A percentile compares a stretch with the other conserved stretches of the same genome.
phyloP scores from a whole-genome alignment of 2,329 filamentous ascomycete species.

The Penicillium nordicum region DNA sequence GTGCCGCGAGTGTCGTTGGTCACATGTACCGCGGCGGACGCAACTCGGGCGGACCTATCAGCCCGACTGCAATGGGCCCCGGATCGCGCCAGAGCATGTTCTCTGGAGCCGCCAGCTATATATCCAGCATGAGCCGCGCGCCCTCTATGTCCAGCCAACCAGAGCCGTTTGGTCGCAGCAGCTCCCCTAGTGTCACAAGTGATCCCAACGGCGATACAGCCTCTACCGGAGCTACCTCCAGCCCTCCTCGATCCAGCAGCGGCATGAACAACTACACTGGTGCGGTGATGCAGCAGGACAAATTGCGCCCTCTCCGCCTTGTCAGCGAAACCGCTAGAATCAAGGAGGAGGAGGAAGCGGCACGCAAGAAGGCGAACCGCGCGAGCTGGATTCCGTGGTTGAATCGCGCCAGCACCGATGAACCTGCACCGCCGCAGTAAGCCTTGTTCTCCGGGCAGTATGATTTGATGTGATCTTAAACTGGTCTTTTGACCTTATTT shows the following conservation, averaged over 20 bases:
- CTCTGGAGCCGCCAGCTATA: conserved; percentile 44
- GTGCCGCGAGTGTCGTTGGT: conserved; percentile 70
- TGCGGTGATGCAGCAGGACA: conserved; percentile 62
- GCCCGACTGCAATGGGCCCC: conserved; percentile 47
- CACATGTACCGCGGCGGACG: conserved; percentile 83
- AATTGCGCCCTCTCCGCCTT: conserved; percentile 78
- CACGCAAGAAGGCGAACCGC: conserved; percentile 45
- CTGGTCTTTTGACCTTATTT: conserved; percentile 18
- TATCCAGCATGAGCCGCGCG: conserved; percentile 53
- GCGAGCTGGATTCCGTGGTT: conserved; percentile 49
- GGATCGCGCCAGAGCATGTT: conserved; percentile 43
- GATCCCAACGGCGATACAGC: conserved; percentile 46
- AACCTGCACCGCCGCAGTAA: conserved; percentile 19
- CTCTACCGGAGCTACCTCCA: conserved; percentile 48
- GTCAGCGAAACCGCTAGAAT: conserved; percentile 53
- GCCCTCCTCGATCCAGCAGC: conserved; percentile 61
- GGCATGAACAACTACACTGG: conserved; percentile 67
- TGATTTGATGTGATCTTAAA: conserved; percentile 23
- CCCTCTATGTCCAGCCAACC: conserved; percentile 51
- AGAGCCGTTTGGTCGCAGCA: conserved; percentile 56
- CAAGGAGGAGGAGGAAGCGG: conserved; percentile 42
- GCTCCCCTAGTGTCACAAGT: conserved; percentile 59
- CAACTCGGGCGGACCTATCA: conserved; percentile 51
- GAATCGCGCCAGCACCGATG: conserved; percentile 34
- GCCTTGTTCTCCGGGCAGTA: conserved; percentile 8